These are phyloP conservation scores for Trametes cubensis DNA, from an alignment of 768 basidiomycete species.

Conservation along the genomic window DNA sequence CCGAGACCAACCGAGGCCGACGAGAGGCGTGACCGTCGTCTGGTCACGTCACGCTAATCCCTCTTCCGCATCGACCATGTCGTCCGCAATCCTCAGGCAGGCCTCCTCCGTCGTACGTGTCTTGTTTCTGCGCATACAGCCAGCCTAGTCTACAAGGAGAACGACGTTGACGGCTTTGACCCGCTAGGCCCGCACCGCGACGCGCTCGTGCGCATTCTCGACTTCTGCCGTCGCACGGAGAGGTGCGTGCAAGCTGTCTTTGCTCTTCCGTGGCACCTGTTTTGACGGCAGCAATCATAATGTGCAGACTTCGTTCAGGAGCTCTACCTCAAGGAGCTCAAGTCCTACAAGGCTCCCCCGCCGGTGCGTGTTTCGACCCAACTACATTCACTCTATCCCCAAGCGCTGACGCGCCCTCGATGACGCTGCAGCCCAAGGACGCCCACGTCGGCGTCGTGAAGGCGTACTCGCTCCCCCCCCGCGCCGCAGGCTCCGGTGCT, in stretches of 20 bases:
- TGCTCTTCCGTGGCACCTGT: constrained; percentile 26
- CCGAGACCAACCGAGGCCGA: constrained; percentile 31
- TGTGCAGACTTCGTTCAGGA: constrained; percentile 87
- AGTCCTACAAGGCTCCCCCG: constrained; percentile 80
- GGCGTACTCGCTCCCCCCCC: constrained; percentile 71
- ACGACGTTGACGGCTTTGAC: background rate
- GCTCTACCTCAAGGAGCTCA: constrained; percentile 87
- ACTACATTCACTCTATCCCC: background rate
- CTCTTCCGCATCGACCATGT: constrained; percentile 60
- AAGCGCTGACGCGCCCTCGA: background rate
- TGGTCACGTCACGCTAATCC: constrained; percentile 46
- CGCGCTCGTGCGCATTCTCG: constrained; percentile 59
- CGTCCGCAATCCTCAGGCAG: constrained; percentile 61
- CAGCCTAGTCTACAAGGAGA: background rate
- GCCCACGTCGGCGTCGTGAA: constrained; percentile 90
- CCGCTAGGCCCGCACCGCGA: constrained; percentile 53
- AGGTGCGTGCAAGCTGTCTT: constrained; percentile 47
- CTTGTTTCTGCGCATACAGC: constrained; percentile 9
- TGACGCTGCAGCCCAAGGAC: constrained; percentile 70
- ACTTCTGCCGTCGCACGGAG: constrained; percentile 62
- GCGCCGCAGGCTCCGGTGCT: constrained; percentile 75
- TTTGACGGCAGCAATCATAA: constrained; percentile 15
- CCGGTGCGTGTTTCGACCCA: constrained; percentile 51
- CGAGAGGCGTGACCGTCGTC: constrained; percentile 23
- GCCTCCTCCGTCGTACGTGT: constrained; percentile 51